Percentiles rank a stretch among this genome's conserved stretches.
Evolutionary conservation across 129 eudicot genomes (phyloP).

Genomic region (Artemisia argyi): DNA sequence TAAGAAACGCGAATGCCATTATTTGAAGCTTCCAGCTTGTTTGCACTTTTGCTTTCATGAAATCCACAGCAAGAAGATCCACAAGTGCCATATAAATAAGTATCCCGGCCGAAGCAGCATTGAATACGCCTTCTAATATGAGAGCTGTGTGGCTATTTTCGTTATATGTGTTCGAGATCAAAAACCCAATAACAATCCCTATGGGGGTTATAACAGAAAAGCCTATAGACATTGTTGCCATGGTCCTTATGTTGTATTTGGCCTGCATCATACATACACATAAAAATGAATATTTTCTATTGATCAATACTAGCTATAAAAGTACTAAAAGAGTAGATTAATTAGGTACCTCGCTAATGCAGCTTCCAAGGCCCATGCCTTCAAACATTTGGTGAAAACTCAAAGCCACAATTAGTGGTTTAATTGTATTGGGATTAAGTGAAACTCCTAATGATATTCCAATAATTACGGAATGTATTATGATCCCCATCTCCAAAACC

Average conservation of each 20-base stretch:
- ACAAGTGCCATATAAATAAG: constrained; percentile 66
- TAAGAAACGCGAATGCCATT: constrained; percentile 29
- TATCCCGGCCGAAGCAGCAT: constrained; percentile 49
- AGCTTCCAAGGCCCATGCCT: constrained; percentile 61
- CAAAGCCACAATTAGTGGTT: constrained; percentile 51
- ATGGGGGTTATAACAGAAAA: constrained; percentile 53
- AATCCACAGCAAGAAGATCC: constrained; percentile 49
- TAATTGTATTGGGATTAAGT: constrained; percentile 34
- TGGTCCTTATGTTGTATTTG: constrained; percentile 23
- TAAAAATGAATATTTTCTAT: not conserved
- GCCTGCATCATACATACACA: constrained; percentile 28
- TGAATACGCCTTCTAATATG: constrained; percentile 49
- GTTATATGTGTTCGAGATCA: constrained; percentile 35
- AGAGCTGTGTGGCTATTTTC: constrained; percentile 53
- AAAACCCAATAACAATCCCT: constrained; percentile 48
- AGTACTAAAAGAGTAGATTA: not conserved
- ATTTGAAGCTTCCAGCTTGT: constrained; percentile 37
- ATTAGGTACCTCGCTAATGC: constrained; percentile 43
- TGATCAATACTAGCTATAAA: not conserved
- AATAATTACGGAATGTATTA: constrained; percentile 52
- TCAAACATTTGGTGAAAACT: constrained; percentile 60
- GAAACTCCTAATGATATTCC: constrained; percentile 53
- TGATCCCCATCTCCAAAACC: constrained; percentile 55
- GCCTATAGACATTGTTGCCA: constrained; percentile 34
- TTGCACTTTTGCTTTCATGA: constrained; percentile 45